Evolutionary conservation across 2,329 filamentous ascomycete genomes (phyloP).

Genomic region (Trichothecium roseum): DNA sequence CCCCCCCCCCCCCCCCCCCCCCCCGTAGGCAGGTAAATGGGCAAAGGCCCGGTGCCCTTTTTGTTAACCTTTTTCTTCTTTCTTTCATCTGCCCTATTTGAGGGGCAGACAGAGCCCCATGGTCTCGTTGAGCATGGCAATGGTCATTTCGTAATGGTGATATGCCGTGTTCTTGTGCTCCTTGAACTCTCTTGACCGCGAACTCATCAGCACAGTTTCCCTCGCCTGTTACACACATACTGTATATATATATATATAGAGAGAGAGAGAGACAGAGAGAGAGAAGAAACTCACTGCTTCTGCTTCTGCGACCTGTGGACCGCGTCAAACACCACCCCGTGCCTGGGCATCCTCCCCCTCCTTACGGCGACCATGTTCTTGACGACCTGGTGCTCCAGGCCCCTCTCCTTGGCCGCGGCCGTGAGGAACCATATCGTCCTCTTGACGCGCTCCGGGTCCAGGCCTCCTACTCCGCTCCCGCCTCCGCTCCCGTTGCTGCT

Average conservation of each 20-base stretch:
- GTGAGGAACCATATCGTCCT: slow-evolving; percentile 63
- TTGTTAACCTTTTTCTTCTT: slow-evolving; percentile 4
- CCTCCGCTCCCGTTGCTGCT: no score
- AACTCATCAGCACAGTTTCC: background rate
- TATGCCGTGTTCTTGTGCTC: slow-evolving; percentile 25
- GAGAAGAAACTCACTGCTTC: slow-evolving; percentile 12
- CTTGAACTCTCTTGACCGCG: slow-evolving; percentile 6
- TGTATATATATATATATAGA: background rate
- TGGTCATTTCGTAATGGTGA: slow-evolving; percentile 56
- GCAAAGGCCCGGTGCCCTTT: no score
- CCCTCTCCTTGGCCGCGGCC: slow-evolving; percentile 50
- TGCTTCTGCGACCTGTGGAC: slow-evolving; percentile 8
- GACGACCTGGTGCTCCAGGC: slow-evolving; percentile 62
- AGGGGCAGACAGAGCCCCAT: slow-evolving; percentile 52
- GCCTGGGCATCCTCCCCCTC: slow-evolving; percentile 9
- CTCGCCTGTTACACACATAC: background rate
- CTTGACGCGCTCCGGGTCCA: slow-evolving; percentile 42
- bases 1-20: no score
- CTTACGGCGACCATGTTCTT: slow-evolving; percentile 49
- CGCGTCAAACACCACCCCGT: slow-evolving; percentile 2
- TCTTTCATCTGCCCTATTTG: slow-evolving; percentile 21
- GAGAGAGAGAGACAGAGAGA: background rate
- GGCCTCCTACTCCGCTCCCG: slow-evolving; percentile 25
- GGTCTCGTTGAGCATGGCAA: slow-evolving; percentile 64
- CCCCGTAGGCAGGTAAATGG: no score